Percentiles rank a stretch among this genome's conserved stretches.
These are phyloP conservation scores for Yamadazyma ubonensis DNA, from an alignment of 805 yeast species.

Conservation along the genomic window DNA sequence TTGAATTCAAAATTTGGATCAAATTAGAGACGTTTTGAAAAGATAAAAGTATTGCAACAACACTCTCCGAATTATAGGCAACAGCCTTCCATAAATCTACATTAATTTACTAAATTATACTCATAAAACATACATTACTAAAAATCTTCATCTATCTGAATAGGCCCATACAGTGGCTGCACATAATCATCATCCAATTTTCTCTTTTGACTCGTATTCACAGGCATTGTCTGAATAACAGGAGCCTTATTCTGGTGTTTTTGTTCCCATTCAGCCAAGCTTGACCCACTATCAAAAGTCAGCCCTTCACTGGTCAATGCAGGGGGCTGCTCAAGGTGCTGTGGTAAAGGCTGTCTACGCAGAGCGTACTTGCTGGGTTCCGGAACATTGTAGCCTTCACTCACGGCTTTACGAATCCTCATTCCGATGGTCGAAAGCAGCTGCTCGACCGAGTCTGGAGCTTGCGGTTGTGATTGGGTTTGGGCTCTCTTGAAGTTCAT, in stretches of 20 bases:
- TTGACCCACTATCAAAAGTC: constrained; percentile 34
- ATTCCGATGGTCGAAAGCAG: constrained; percentile 60
- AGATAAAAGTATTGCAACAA: no score
- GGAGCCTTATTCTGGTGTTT: background rate
- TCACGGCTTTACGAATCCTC: constrained; percentile 67
- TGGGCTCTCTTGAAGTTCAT: no score
- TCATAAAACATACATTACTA: no score
- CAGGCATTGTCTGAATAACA: constrained; percentile 4
- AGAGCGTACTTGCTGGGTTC: background rate
- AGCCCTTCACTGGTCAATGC: constrained; percentile 42
- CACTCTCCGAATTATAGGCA: no score
- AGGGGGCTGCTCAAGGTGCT: constrained; percentile 44
- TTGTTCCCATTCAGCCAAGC: constrained; percentile 6
- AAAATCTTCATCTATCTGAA: constrained; percentile 50
- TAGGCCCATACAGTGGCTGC: constrained; percentile 37
- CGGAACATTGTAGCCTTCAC: constrained; percentile 51
- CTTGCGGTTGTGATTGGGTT: no score
- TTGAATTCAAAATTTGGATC: no score
- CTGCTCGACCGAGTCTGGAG: no score
- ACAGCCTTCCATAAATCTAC: no score
- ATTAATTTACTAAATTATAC: no score
- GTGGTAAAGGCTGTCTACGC: constrained; percentile 41
- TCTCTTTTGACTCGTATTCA: constrained; percentile 5
- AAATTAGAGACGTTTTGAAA: no score
- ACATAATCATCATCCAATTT: constrained; percentile 6